Evolutionary conservation across 257 asterid genomes (phyloP).

Genomic region (Haberlea rhodopensis): DNA sequence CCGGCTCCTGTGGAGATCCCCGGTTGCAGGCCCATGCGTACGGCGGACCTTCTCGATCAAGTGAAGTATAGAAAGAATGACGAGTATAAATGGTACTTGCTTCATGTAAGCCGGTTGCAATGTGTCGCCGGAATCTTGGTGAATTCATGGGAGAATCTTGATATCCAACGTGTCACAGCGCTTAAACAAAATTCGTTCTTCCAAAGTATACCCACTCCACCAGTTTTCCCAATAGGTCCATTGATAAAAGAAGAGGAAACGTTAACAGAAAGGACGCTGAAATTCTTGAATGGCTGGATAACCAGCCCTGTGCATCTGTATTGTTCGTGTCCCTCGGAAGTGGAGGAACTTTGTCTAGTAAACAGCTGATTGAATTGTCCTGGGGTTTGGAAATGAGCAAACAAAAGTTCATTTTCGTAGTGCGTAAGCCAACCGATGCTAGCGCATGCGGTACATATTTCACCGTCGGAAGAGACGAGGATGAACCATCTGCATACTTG

Average conservation of each 20-base stretch:
- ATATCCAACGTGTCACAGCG: conserved; percentile 31
- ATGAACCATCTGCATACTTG: conserved; percentile 27
- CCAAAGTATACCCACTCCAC: conserved; percentile 27
- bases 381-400: conserved; percentile 42
- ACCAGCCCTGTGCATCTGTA: conserved; percentile 44
- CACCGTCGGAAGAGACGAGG: conserved; percentile 18
- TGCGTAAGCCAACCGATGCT: conserved; percentile 32
- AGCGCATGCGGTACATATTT: conserved; percentile 30
- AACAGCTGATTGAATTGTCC: conserved; percentile 42
- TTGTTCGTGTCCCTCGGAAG: conserved; percentile 42
- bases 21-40: conserved; percentile 29
- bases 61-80: conserved; percentile 37
- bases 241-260: conserved; percentile 28
- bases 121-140: conserved; percentile 33
- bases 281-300: conserved; percentile 39
- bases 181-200: conserved; percentile 32
- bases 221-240: conserved; percentile 42
- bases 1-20: conserved; percentile 34
- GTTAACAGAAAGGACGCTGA: conserved; percentile 3
- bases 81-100: conserved; percentile 40
- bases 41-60: conserved; percentile 30
- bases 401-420: conserved; percentile 47
- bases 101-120: conserved; percentile 25
- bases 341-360: conserved; percentile 40
- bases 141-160: conserved; percentile 47